These are phyloP conservation scores for Talaromyces sp. DNA, from an alignment of 2,329 filamentous ascomycete genomes.

Conservation along the genomic window DNA sequence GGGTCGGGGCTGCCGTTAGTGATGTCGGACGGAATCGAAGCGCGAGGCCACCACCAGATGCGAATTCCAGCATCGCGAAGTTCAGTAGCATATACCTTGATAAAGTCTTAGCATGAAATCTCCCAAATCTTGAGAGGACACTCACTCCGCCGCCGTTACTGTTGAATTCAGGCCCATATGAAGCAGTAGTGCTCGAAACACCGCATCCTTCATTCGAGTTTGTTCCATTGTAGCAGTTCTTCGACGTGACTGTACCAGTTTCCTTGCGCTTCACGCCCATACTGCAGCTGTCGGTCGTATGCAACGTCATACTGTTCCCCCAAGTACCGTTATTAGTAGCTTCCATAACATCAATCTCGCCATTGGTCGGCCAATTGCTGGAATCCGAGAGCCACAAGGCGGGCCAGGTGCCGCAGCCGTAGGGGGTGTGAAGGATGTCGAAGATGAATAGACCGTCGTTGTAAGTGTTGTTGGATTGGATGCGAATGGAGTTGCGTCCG, in stretches of 20 bases:
- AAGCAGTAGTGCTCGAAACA: slow-evolving; percentile 44
- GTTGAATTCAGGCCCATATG: slow-evolving; percentile 56
- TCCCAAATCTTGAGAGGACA: neutral
- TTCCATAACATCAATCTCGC: slow-evolving; percentile 64
- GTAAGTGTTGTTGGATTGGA: slow-evolving; percentile 60
- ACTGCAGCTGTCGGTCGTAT: slow-evolving; percentile 56
- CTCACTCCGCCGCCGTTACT: slow-evolving; percentile 51
- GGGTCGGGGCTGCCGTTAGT: slow-evolving; percentile 54
- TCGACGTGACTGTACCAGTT: slow-evolving; percentile 43
- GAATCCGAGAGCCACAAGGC: slow-evolving; percentile 64
- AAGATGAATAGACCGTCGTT: slow-evolving; percentile 65
- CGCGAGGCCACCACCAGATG: slow-evolving; percentile 58
- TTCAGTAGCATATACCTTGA: slow-evolving; percentile 57
- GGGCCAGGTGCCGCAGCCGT: slow-evolving; percentile 63
- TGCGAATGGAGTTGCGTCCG: slow-evolving; percentile 61
- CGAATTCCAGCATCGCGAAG: slow-evolving; percentile 60
- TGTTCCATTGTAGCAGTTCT: slow-evolving; percentile 52
- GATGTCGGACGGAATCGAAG: slow-evolving; percentile 53
- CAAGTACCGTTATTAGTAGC: slow-evolving; percentile 53
- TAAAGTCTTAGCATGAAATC: neutral
- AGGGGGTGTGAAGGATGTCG: slow-evolving; percentile 62
- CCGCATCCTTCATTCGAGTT: slow-evolving; percentile 58
- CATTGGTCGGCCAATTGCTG: slow-evolving; percentile 60
- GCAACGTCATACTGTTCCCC: slow-evolving; percentile 60
- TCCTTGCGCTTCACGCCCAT: slow-evolving; percentile 53